Conservation (phyloP, 73 alveolate genomes). For the Effrenium voratum region DNA sequence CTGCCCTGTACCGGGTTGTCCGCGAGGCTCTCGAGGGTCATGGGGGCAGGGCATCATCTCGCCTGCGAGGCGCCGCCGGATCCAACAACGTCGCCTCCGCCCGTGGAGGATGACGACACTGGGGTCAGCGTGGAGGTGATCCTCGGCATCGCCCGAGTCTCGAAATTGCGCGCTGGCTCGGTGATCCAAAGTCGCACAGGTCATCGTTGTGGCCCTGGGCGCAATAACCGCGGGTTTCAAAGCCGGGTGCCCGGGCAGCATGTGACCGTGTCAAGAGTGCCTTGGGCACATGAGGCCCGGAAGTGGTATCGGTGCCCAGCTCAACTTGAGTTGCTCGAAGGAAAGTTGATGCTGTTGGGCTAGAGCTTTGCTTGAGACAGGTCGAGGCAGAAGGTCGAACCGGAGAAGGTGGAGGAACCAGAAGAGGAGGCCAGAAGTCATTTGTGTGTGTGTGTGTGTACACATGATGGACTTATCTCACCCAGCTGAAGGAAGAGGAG, state of each 20-base stretch:
- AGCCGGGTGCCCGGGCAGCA: too few relatives aligned
- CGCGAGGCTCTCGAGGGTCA: neutral
- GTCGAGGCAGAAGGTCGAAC: conserved; percentile 29
- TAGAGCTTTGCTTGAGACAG: neutral
- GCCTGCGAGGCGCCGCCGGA: conserved; percentile 44
- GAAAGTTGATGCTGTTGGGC: too few relatives aligned
- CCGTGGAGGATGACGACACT: conserved; percentile 41
- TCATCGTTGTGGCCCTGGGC: conserved; percentile 8
- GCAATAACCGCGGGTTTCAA: too few relatives aligned
- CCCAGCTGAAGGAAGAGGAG: conserved; percentile 48
- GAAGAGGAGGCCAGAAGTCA: too few relatives aligned
- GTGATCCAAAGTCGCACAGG: neutral
- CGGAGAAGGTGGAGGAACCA: too few relatives aligned
- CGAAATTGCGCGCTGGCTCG: neutral
- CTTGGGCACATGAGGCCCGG: too few relatives aligned
- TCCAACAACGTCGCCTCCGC: conserved; percentile 61
- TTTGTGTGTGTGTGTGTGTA: too few relatives aligned
- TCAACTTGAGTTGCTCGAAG: too few relatives aligned
- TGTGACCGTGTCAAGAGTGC: too few relatives aligned
- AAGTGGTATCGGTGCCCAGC: too few relatives aligned
- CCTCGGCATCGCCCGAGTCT: conserved; percentile 19
- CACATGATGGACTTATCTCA: too few relatives aligned
- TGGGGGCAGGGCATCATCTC: neutral
- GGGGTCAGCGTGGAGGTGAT: conserved; percentile 17
- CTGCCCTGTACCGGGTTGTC: conserved; percentile 67